These are phyloP conservation scores for Lachnellula arida DNA, from an alignment of 2,329 filamentous ascomycete species.

Conservation along the genomic window DNA sequence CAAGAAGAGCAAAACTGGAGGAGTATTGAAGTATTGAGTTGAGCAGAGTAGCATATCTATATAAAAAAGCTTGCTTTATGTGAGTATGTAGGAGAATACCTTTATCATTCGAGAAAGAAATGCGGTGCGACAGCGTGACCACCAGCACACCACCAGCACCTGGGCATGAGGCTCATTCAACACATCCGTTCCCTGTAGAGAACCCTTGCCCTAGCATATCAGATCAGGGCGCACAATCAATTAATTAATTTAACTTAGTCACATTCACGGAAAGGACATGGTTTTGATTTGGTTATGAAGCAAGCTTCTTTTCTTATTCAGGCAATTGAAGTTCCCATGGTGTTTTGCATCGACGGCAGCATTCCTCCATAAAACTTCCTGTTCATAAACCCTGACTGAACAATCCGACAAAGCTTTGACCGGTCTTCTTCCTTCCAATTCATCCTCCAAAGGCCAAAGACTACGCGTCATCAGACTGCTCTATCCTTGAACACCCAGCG, in stretches of 20 bases:
- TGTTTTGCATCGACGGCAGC: slow-evolving; percentile 32
- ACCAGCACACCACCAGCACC: no score
- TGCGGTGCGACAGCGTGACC: no score
- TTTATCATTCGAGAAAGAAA: no score
- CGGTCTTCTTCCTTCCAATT: slow-evolving; percentile 30
- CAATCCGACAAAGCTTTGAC: slow-evolving; percentile 32
- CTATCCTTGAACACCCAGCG: slow-evolving; percentile 32
- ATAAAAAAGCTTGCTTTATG: no score
- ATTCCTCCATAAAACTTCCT: slow-evolving; percentile 25
- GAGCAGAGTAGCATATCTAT: no score
- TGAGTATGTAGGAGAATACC: no score
- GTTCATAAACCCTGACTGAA: slow-evolving; percentile 31
- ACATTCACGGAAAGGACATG: not conserved
- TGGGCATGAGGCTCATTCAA: no score
- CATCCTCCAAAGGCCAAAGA: slow-evolving; percentile 33
- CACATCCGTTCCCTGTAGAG: no score
- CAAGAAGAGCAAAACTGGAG: no score
- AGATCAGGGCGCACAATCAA: no score
- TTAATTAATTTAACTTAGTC: not conserved
- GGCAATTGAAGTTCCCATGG: slow-evolving; percentile 28
- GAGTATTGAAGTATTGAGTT: no score
- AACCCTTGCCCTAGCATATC: no score
- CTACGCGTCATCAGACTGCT: slow-evolving; percentile 32
- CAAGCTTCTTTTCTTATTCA: slow-evolving; percentile 28
- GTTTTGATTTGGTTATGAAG: slow-evolving; percentile 15